Conservation (phyloP, 257 asterid species). For the Penstemon barbatus region DNA sequence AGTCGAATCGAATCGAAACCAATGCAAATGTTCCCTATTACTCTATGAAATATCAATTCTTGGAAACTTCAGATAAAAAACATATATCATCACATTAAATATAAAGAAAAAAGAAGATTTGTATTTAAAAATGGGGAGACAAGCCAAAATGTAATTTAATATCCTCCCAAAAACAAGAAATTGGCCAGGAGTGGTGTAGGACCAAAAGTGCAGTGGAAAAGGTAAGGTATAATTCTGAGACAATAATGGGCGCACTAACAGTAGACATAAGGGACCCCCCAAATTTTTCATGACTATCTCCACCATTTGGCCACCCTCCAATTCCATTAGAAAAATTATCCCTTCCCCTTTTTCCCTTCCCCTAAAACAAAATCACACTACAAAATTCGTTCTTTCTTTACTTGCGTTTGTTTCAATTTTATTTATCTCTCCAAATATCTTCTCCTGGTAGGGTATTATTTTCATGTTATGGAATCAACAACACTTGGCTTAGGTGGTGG, state of each 20-base stretch:
- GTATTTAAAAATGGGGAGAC: too few species aligned
- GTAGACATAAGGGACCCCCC: slow-evolving; percentile 67
- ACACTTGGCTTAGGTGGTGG: slow-evolving; percentile 41
- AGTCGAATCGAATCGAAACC: too few species aligned
- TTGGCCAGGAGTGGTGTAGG: slow-evolving; percentile 18
- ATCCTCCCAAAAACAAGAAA: not conserved
- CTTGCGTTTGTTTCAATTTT: not conserved
- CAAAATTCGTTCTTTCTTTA: not conserved
- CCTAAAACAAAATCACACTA: not conserved
- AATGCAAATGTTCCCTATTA: too few species aligned
- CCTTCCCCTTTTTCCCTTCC: slow-evolving; percentile 4
- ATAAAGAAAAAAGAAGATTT: too few species aligned
- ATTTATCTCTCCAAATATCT: slow-evolving; percentile 1
- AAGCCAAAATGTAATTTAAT: too few species aligned
- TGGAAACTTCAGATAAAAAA: too few species aligned
- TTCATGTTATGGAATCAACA: slow-evolving; percentile 50
- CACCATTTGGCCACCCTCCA: slow-evolving; percentile 50
- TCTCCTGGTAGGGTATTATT: not conserved
- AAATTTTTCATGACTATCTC: slow-evolving; percentile 45
- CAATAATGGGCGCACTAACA: slow-evolving; percentile 56
- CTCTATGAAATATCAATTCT: too few species aligned
- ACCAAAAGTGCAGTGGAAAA: slow-evolving; percentile 23
- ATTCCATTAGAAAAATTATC: not conserved
- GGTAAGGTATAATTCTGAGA: slow-evolving; percentile 2
- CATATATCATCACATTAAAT: too few species aligned